Base-by-base conservation (phyloP, 2,329 filamentous ascomycete species). In the Gnomoniopsis sp. region DNA sequence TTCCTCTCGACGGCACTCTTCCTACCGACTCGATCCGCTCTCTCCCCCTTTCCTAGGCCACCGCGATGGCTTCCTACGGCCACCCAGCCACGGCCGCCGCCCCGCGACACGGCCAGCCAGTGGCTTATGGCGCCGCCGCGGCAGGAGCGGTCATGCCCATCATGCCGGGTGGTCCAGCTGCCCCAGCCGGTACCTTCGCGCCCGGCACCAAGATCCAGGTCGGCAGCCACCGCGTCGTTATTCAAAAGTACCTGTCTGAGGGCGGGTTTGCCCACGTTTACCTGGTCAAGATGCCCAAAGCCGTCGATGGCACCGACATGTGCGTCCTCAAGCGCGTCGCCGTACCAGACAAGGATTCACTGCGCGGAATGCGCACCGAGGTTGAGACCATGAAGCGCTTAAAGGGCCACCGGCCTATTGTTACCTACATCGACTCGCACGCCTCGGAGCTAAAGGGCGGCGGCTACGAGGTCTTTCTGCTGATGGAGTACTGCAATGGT, bases 341-440 rank as follows among this genome's bases (percentile, higher is more conserved):
- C 38, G 95, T 98, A 54, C 92, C 95, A 34, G 95, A 99, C 76
- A 97, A 96, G 81, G 90, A 96, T 64, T 86, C 93, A 59, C 80
- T 99, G 76, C 90, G 91, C 63, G 93, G 90, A 74, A 98, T 99
- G 95, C 88, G 95, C 74, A 98, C 88, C 65, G 95, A 99, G 80
- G 95, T 99, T 67, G 95, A 99, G 78, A 99, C 95, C 15, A 99
- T 99, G 95, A 99, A 99, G 86, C 93, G 95, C 75, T 83, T 99
- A 68, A 96, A 96, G 80, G 95, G 95, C 58, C 95, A 98, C 81
- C 87, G 88, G 63, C 89, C 95, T 68, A 98, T 99, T 70, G 95
- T 99, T 68, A 97, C 89, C 60, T 99, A 99, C 76, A 93, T 98
- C 72, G 95, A 99, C 78, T 98, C 93, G 65, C 95, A 99, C 75